Conservation (phyloP, 2,329 filamentous ascomycete species). For the Talaromyces funiculosus region DNA sequence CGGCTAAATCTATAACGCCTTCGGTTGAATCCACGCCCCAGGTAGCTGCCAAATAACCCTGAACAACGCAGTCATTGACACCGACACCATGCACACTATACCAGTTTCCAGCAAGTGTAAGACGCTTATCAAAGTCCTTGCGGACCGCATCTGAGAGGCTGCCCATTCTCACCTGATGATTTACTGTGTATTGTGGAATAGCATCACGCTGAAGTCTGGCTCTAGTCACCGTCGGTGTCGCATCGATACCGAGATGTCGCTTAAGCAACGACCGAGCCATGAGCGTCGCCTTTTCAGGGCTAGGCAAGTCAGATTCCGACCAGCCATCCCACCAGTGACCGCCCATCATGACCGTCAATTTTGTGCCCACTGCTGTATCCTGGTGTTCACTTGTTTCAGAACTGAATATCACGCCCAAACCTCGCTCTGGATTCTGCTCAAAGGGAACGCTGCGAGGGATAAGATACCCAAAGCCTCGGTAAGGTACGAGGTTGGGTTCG, state of each 20-base stretch:
- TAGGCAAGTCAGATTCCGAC: slow-evolving; percentile 50
- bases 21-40: slow-evolving; percentile 31
- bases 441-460: slow-evolving; percentile 68
- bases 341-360: slow-evolving; percentile 89
- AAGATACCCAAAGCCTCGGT: slow-evolving; percentile 81
- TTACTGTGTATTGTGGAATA: slow-evolving; percentile 85
- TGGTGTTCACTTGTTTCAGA: slow-evolving; percentile 58
- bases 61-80: slow-evolving; percentile 52
- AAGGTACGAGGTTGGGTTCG: slow-evolving; percentile 57
- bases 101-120: slow-evolving; percentile 58
- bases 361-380: slow-evolving; percentile 62
- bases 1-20: neutral
- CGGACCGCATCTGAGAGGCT: slow-evolving; percentile 52
- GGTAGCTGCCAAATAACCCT: slow-evolving; percentile 50
- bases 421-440: slow-evolving; percentile 72
- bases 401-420: slow-evolving; percentile 89
- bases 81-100: slow-evolving; percentile 48
- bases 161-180: slow-evolving; percentile 62
- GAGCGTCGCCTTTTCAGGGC: slow-evolving; percentile 57
- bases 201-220: slow-evolving; percentile 63
- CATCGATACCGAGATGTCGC: slow-evolving; percentile 68
- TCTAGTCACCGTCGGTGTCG: slow-evolving; percentile 55
- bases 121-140: slow-evolving; percentile 53
- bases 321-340: slow-evolving; percentile 82
- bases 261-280: slow-evolving; percentile 66